Evolutionary conservation across 805 yeast species (phyloP), one percentile per base, ranked within the genome.

Genomic region (Lipomyces kockii): DNA sequence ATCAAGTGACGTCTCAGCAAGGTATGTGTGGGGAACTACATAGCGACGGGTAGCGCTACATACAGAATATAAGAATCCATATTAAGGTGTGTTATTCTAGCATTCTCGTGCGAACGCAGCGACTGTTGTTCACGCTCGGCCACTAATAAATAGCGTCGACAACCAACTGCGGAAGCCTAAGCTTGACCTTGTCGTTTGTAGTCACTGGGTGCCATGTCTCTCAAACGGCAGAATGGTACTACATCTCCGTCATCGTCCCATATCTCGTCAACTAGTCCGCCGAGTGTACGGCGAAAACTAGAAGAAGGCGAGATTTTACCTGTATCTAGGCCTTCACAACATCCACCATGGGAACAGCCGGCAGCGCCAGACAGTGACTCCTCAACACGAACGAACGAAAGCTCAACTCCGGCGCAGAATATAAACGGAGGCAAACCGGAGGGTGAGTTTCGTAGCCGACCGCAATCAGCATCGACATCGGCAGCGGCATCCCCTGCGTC

Each of bases 161-260:
- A 0, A 17, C 43, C 43, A 12, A 12, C 43, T 12, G 43, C 43
- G 2, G 32, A 5, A 37, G 43, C 43, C 5, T 37, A 37, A 37
- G 14, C 39, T 37, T 14, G 39, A 43, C 5, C 49, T 4, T 43
- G 29, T 29, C n/a, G 17, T 29, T 53, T 29, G 9, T 29, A 53
- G 17, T 22, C 17, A 12, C 6, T 4, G 17, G 8, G n/a, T 8
- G n/a, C 34, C 11, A 53, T 53, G 56, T 53, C 56, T 53, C 56
- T 25, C 34, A 53, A 53, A 53, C 56, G 56, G 34, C 56, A 53
- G 32, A 29, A 25, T 53, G 17, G 34, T 22, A 25, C 56, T 53
- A 17, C 34, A 20, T 27, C 34, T 8, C 56, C 29, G 14, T 53
- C 56, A 17, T 53, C 56, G 7, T 29, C 59, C 43, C 39, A n/a